Evolutionary conservation across 164 flowering plant species (phyloP).

Genomic region (Nelumbo lutea): DNA sequence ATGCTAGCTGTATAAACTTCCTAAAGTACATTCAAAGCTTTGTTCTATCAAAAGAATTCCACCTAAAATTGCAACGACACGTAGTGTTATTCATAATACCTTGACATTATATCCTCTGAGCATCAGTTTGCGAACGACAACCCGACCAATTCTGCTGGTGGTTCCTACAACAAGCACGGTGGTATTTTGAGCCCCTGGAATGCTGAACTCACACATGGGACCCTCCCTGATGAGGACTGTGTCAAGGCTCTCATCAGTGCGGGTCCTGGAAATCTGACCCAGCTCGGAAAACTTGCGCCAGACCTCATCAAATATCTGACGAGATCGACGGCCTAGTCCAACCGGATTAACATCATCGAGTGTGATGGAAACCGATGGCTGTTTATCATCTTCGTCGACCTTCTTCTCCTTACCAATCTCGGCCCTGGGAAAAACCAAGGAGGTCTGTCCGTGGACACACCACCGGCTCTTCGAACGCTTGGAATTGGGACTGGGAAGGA

Average conservation of each 20-base stretch:
- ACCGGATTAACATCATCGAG: slow-evolving; percentile 74
- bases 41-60: no score
- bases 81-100: slow-evolving; percentile 27
- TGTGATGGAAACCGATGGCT: slow-evolving; percentile 19
- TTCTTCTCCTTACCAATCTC: not conserved
- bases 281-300: slow-evolving; percentile 88
- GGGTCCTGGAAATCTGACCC: slow-evolving; percentile 89
- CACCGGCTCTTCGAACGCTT: not conserved
- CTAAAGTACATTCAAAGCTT: no score
- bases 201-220: slow-evolving; percentile 91
- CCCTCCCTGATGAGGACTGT: slow-evolving; percentile 53
- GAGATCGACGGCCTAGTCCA: slow-evolving; percentile 76
- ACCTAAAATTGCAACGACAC: no score
- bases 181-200: slow-evolving; percentile 92
- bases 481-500: slow-evolving; percentile 15
- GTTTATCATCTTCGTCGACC: not conserved
- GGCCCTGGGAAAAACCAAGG: slow-evolving; percentile 7
- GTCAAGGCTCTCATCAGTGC: slow-evolving; percentile 48
- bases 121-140: slow-evolving; percentile 87
- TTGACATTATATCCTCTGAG: slow-evolving; percentile 91
- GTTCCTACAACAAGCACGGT: slow-evolving; percentile 90
- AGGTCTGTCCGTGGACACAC: not conserved
- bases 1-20: no score
- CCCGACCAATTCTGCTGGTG: slow-evolving; percentile 84
- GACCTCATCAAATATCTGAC: slow-evolving; percentile 88